These are phyloP conservation scores for Ophiostoma piceae DNA, from an alignment of 2,329 filamentous ascomycete genomes.

Conservation along the genomic window DNA sequence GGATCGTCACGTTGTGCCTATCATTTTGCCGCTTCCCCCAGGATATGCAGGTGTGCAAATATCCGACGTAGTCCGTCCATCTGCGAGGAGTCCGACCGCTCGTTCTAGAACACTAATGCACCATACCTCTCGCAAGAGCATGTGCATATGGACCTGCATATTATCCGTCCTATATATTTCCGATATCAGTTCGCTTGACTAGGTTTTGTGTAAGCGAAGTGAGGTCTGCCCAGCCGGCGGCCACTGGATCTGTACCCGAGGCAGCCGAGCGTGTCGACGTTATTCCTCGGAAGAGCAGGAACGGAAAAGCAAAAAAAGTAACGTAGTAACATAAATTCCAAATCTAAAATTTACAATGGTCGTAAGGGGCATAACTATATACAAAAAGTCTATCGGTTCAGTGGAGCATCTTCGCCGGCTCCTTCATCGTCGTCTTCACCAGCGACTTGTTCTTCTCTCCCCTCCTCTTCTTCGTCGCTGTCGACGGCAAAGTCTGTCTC, in stretches of 20 bases:
- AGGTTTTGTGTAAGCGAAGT: background rate
- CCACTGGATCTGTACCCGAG: background rate
- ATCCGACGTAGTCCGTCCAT: background rate
- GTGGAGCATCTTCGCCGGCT: background rate
- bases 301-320: background rate
- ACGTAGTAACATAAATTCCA: background rate
- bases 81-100: no score
- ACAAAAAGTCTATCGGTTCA: slow-evolving; percentile 5
- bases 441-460: background rate
- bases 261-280: background rate
- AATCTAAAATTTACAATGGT: background rate
- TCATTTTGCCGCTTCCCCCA: background rate
- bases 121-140: no score
- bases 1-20: background rate
- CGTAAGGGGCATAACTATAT: background rate
- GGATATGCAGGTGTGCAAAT: background rate
- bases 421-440: background rate
- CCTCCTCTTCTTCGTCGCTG: slow-evolving; percentile 12
- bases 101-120: no score
- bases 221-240: no score
- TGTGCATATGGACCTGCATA: background rate
- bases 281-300: background rate
- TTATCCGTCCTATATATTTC: background rate
- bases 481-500: slow-evolving; percentile 8
- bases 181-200: background rate